phyloP scores from a whole-genome alignment of 225 moss, liverwort and hornwort genomes.

The Bryoerythrophyllum caledonicum region DNA sequence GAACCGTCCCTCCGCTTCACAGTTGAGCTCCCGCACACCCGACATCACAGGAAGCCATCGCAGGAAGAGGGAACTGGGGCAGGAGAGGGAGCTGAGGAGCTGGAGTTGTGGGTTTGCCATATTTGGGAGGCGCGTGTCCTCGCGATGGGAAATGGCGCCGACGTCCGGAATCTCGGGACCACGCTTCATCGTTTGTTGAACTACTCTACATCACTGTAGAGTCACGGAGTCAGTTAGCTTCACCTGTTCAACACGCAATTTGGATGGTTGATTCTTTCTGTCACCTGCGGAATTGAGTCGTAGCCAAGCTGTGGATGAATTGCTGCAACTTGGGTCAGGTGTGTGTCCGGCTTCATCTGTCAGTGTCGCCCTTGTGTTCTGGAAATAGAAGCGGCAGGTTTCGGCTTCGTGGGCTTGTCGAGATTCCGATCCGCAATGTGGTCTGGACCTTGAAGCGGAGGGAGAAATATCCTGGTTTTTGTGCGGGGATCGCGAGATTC shows the following conservation, averaged over 20 bases:
- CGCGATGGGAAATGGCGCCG: not conserved
- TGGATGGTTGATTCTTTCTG: not conserved
- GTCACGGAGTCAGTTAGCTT: not conserved
- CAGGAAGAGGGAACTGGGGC: not conserved
- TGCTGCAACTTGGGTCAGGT: not conserved
- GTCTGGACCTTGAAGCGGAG: not conserved
- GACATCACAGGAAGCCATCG: not conserved
- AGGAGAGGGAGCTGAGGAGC: not conserved
- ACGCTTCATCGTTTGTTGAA: not conserved
- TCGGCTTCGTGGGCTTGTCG: not conserved
- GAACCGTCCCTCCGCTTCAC: not conserved
- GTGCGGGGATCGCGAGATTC: not conserved
- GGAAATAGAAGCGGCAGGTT: not conserved
- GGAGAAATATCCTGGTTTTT: not conserved
- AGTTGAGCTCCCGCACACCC: not conserved
- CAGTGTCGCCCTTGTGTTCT: not conserved
- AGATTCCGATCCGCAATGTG: not conserved
- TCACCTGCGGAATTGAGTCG: not conserved
- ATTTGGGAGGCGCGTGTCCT: not conserved
- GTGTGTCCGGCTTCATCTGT: not conserved
- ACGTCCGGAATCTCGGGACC: conserved; percentile 8
- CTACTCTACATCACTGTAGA: not conserved
- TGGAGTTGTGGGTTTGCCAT: not conserved
- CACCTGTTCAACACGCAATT: not conserved
- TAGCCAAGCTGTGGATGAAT: conserved; percentile 3